A percentile compares a stretch with the other conserved stretches of the same genome.
These are phyloP conservation scores for Artemisia annua DNA, from an alignment of 129 eudicot species.

Conservation along the genomic window DNA sequence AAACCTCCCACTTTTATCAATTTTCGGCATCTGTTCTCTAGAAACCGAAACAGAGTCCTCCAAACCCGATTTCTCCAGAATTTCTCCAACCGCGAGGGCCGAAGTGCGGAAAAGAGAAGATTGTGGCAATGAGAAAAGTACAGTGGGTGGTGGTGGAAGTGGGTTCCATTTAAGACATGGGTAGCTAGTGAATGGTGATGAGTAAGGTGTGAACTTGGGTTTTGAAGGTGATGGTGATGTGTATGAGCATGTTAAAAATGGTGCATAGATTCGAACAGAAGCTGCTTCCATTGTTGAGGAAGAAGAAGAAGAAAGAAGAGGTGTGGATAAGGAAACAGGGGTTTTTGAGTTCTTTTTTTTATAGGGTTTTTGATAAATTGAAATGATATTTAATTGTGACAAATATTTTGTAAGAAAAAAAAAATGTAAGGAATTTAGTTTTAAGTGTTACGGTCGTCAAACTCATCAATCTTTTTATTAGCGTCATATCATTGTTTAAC, in stretches of 20 bases:
- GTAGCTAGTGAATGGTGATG: slow-evolving; percentile 22
- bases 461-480: too few species aligned
- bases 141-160: slow-evolving; percentile 26
- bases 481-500: too few species aligned
- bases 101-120: slow-evolving; percentile 33
- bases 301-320: too few species aligned
- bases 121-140: slow-evolving; percentile 29
- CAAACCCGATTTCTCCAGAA: slow-evolving; percentile 35
- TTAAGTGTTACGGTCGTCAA: too few species aligned
- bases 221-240: slow-evolving; percentile 23
- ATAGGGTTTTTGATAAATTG: too few species aligned
- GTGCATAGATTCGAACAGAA: slow-evolving; percentile 31
- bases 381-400: too few species aligned
- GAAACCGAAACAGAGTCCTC: slow-evolving; percentile 25
- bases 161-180: slow-evolving; percentile 27
- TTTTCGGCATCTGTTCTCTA: slow-evolving; percentile 54
- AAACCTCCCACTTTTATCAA: slow-evolving; percentile 89
- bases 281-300: slow-evolving; percentile 38
- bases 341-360: too few species aligned
- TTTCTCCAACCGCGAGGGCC: slow-evolving; percentile 35
- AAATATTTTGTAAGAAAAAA: too few species aligned
- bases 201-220: slow-evolving; percentile 33
- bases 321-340: too few species aligned
- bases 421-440: too few species aligned
- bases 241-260: slow-evolving; percentile 37